Conservation (phyloP, 1,284 basidiomycete genomes). For the Lignosus rhinocerotis region DNA sequence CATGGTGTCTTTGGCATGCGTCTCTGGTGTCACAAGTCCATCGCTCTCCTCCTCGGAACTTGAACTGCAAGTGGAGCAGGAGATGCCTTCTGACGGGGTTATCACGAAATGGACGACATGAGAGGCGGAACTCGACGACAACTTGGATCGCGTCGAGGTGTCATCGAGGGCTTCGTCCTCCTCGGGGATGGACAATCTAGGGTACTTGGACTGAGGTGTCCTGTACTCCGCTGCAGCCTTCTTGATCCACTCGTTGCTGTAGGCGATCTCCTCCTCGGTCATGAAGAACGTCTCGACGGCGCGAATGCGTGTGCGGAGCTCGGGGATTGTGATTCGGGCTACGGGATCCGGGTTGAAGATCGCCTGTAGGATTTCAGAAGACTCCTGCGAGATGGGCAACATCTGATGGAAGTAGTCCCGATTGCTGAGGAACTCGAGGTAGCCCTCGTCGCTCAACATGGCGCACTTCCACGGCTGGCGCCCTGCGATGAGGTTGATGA, state of each 20-base stretch:
- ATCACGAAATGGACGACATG: constrained; percentile 8
- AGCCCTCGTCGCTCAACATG: constrained; percentile 69
- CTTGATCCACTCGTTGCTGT: constrained; percentile 11
- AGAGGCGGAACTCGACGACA: no score
- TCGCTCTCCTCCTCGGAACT: constrained; percentile 16
- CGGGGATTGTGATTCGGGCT: constrained; percentile 58
- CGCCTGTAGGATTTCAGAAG: constrained; percentile 55
- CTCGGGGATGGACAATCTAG: background rate
- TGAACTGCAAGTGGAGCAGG: constrained; percentile 5
- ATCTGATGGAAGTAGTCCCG: constrained; percentile 67
- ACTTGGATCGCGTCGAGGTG: no score
- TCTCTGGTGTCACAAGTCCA: constrained; percentile 22
- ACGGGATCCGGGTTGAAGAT: constrained; percentile 59
- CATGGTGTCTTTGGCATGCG: constrained; percentile 15
- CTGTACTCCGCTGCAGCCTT: constrained; percentile 17
- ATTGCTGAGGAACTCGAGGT: constrained; percentile 66
- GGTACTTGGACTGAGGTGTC: background rate
- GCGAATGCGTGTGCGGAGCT: constrained; percentile 61
- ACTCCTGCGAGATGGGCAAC: constrained; percentile 67
- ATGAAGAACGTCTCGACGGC: constrained; percentile 69
- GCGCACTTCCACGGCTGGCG: constrained; percentile 89
- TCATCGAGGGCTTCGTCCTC: background rate
- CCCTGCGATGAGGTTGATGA: constrained; percentile 78
- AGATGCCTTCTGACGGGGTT: constrained; percentile 9
- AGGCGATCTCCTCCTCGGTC: constrained; percentile 48